These are phyloP conservation scores for Astrothelium macrocarpum DNA, from an alignment of 495 filamentous ascomycete species.

Conservation along the genomic window DNA sequence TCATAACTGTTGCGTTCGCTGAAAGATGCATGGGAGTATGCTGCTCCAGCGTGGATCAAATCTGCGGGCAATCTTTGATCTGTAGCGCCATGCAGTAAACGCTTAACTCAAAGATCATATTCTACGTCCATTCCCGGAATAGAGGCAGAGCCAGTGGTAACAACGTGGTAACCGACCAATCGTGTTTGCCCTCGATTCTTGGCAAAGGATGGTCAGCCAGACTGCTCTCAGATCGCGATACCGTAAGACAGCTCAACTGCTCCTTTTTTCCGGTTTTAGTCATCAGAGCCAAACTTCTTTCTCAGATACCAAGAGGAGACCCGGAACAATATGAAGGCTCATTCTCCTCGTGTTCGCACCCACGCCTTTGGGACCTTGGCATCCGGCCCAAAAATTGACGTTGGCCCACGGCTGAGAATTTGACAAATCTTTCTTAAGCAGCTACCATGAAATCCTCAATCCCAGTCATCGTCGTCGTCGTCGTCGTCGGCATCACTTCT, in stretches of 20 bases:
- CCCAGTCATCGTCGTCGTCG: conserved; percentile 51
- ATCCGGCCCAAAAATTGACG: no score
- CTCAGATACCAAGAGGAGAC: background rate
- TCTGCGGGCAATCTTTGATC: background rate
- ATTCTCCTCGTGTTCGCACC: no score
- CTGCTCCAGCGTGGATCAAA: background rate
- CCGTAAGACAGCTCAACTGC: background rate
- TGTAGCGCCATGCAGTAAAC: background rate
- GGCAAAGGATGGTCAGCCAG: background rate
- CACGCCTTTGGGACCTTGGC: no score
- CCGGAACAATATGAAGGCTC: background rate
- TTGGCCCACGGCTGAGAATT: no score
- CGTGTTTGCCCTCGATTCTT: background rate
- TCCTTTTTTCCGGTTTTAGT: background rate
- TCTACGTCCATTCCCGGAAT: no score
- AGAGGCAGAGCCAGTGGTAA: no score
- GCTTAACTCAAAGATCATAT: background rate
- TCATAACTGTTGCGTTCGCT: no score
- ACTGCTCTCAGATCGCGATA: background rate
- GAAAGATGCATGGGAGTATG: no score
- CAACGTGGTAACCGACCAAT: no score
- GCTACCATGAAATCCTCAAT: conserved; percentile 39
- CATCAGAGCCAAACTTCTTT: background rate
- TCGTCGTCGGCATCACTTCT: conserved; percentile 28
- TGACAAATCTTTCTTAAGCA: no score